Percentiles rank a stretch among this genome's conserved stretches.
phyloP scores from a whole-genome alignment of 257 asterid genomes.

The Striga asiatica region DNA sequence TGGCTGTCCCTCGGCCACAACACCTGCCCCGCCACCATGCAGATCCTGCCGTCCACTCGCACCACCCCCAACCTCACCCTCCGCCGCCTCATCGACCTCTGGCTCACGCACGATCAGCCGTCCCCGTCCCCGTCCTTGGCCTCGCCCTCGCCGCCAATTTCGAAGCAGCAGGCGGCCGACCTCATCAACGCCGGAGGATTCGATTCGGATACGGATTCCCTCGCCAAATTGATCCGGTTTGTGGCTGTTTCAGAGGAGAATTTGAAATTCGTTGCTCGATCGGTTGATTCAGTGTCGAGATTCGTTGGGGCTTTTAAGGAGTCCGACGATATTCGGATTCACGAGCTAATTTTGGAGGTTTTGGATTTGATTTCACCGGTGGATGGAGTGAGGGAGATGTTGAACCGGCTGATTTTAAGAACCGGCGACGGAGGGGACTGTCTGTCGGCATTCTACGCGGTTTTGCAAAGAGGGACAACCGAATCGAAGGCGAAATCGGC shows the following conservation, averaged over 20 bases:
- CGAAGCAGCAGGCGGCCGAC: conserved; percentile 32
- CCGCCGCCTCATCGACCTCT: conserved; percentile 73
- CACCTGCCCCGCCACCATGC: conserved; percentile 95
- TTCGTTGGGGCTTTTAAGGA: conserved; percentile 24
- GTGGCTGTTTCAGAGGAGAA: conserved; percentile 43
- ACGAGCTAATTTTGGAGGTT: conserved; percentile 41
- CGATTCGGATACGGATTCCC: conserved; percentile 22
- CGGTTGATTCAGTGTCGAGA: conserved; percentile 24
- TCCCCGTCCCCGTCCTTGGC: conserved; percentile 25
- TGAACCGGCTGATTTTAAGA: conserved; percentile 29
- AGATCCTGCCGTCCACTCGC: conserved; percentile 53
- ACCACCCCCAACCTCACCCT: conserved; percentile 80
- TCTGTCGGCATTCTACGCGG: conserved; percentile 26
- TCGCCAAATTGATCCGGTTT: conserved; percentile 32
- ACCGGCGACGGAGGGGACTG: conserved; percentile 20
- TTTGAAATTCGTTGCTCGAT: conserved; percentile 32
- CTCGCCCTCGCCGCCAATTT: conserved; percentile 11
- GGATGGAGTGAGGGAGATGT: conserved; percentile 29
- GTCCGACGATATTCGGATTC: conserved; percentile 28
- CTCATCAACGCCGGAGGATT: conserved; percentile 22
- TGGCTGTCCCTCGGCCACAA: conserved; percentile 88
- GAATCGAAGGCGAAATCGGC: conserved; percentile 50
- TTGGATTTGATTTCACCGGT: conserved; percentile 42
- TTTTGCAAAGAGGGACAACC: conserved; percentile 38
- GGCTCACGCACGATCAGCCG: conserved; percentile 62